Evolutionary conservation across 441 rosid genomes (phyloP), one percentile per base, ranked within the genome.

Genomic region (Viola pubescens): DNA sequence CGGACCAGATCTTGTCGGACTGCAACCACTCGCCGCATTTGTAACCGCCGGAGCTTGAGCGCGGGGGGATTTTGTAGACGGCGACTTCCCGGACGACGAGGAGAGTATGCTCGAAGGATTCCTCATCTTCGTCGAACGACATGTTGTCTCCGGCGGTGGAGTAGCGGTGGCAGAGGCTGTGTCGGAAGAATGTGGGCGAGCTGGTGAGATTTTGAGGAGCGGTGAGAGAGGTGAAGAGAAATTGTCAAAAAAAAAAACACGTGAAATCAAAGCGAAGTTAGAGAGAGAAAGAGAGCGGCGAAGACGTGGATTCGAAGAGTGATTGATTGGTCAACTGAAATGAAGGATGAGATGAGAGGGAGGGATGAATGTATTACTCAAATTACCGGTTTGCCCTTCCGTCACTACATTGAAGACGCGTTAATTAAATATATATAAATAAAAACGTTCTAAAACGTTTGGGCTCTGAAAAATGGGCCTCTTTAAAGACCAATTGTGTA

Each of bases 1-100:
- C 97, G 9, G 97, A 69, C 96, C 98, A 89, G 94, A 94, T 94
- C 97, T 90, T 94, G 68, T 94, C 96, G 60, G 97, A 84, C 59
- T 94, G 98, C 39, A 94, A 77, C 98, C 98, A 89, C 68, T 94
- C 98, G 26, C 98, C 97, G 79, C 98, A 94, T 68, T 94, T 94
- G 80, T 89, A 88, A 38, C 97, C 98, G 19, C 96, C 98, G 48
- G 98, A 88, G 61, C 95, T 94, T 60, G 89, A 73, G 46, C 98
- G 92, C 16, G 98, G 97, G 2, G 89, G 97, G 76, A 94, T 94
- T 75, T 94, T 94, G 85, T 70, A 94, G 16, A 94, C 84, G 61
- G 82, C 68, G 54, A 90, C 98, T 62, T 94, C 98, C 40, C 97
- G 95, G 52, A 90, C 98, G 4, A 87, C 96, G 5, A 94, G 89